These are phyloP conservation scores for Anthoceros angustus DNA, from an alignment of 225 moss, liverwort and hornwort species.

Conservation along the genomic window DNA sequence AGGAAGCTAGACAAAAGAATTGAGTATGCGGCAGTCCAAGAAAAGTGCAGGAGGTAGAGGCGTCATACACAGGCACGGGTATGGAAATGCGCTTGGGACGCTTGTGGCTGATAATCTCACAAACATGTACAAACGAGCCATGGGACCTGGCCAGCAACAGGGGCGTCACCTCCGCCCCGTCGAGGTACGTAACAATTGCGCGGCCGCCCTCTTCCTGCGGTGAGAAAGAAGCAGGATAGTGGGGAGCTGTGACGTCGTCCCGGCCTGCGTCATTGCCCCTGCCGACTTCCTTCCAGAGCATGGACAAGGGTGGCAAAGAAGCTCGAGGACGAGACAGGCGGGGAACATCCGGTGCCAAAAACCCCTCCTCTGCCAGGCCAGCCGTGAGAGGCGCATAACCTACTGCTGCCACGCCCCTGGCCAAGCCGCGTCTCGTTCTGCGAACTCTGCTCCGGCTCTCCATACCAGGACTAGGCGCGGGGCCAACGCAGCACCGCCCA, in stretches of 20 bases:
- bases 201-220: background rate
- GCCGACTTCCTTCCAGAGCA: background rate
- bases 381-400: background rate
- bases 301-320: background rate
- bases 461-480: background rate
- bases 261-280: background rate
- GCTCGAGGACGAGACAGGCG: background rate
- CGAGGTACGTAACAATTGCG: background rate
- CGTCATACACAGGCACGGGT: background rate
- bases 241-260: background rate
- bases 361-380: background rate
- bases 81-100: background rate
- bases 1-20: background rate
- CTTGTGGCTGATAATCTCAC: conserved; percentile 4
- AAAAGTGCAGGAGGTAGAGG: background rate
- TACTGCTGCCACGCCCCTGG: background rate
- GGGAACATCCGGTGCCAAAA: background rate
- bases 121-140: background rate
- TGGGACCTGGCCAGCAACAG: background rate
- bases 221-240: background rate
- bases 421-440: background rate
- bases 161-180: background rate
- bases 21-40: background rate
- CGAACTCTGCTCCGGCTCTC: background rate
- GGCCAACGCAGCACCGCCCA: too few relatives aligned